Base-by-base conservation (phyloP, 192 early-diverging fungal species). In the Coemansia sp. region DNA sequence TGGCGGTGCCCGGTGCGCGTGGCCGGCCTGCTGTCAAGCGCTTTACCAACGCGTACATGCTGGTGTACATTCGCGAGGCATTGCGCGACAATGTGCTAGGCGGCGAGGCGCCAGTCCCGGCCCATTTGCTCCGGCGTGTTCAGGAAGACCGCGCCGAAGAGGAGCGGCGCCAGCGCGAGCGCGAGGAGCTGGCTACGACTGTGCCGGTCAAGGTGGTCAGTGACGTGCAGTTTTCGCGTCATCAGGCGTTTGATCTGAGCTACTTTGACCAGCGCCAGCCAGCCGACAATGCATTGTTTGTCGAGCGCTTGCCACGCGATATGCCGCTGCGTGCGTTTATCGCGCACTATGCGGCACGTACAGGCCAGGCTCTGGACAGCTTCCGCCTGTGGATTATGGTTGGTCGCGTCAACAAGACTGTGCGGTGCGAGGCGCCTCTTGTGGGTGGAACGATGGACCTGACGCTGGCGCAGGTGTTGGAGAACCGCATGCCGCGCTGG, bases 1-100 rank as follows among this genome's bases (percentile, higher is more conserved):
- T 71, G 47, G 15, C 65, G 65, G 15, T 32, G 29, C 69, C 78
- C 5, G 84, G 83, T 8, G 75, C 79, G 61, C 82, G 87, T 29
- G 17, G 23, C 6, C 73, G 79, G 2, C 61, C 57, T 2, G 67
- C 69, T 22, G 50, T 80, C 60, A 95, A 92, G 70, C 89, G 93
- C 25, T 96, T 92, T 70, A 94, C 92, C 5, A 99, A 97, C 65
- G 97, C 97, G 7, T 99, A 99, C 84, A 97, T 99, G 96, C 82
- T 99, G 73, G 95, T 97, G 24, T 99, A 99, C 62, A 88, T 99
- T 45, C 90, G 95, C 52, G 87, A 94, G 72, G 66, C 78, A 11
- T 83, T 89, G 67, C 73, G 88, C 58, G 89, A 89, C 23, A 63
- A 85, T 21, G 85, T 97, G 23, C 75, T 98, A 56, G 70, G 91